phyloP scores from a whole-genome alignment of 2,329 filamentous ascomycete genomes.

The Talaromyces sp. region DNA sequence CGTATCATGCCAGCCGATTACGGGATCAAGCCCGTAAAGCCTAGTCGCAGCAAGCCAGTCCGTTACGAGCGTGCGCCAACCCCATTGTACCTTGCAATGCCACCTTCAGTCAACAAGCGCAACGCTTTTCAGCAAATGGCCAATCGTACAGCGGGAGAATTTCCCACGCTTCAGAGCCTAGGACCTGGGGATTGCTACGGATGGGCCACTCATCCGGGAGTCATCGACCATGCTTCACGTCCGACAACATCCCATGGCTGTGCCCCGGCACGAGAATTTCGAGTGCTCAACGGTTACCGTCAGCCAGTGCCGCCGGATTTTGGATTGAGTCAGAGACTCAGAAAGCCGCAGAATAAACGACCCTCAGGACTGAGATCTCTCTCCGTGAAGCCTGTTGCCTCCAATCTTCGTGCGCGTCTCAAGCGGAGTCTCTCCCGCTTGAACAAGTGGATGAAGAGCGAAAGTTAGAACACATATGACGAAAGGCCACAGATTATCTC shows the following conservation, averaged over 20 bases:
- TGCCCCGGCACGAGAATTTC: neutral
- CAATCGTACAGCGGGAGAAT: neutral
- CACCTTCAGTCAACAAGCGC: neutral
- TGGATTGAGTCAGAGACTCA: constrained; percentile 18
- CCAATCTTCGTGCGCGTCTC: constrained; percentile 19
- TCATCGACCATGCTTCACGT: neutral
- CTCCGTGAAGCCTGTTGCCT: constrained; percentile 20
- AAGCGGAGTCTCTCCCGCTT: constrained; percentile 22
- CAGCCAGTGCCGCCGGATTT: constrained; percentile 12
- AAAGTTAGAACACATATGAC: neutral
- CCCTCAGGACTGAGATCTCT: constrained; percentile 17
- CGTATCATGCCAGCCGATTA: constrained; percentile 21
- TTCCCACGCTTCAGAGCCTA: constrained; percentile 10
- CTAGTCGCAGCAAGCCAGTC: constrained; percentile 1
- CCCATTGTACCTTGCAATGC: constrained; percentile 14
- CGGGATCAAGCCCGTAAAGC: constrained; percentile 15
- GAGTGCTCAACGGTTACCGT: constrained; percentile 14
- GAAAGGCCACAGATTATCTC: neutral
- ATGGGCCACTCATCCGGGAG: constrained; percentile 7
- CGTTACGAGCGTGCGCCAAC: constrained; percentile 5
- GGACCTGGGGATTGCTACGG: constrained; percentile 10
- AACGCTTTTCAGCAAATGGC: neutral
- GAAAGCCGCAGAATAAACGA: constrained; percentile 12
- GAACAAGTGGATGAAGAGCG: constrained; percentile 23
- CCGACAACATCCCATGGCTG: neutral